Evolutionary conservation across 2,329 filamentous ascomycete species (phyloP).

Genomic region (Colletotrichum spaethianum): DNA sequence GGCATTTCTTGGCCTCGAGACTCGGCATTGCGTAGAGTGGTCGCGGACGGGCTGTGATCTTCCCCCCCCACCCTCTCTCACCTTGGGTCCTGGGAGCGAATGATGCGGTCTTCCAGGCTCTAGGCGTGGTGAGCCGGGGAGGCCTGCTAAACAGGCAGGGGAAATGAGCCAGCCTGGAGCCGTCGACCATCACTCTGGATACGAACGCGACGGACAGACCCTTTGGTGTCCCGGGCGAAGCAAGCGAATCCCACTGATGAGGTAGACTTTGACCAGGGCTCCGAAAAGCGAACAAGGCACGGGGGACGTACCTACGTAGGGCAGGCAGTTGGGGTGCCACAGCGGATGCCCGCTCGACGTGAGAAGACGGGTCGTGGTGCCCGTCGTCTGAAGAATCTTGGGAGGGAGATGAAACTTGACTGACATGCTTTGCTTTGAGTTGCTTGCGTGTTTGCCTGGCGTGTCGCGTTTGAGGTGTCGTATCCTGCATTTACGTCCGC

Average conservation of each 20-base stretch:
- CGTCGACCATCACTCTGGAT: constrained; percentile 32
- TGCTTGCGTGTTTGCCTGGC: constrained; percentile 26
- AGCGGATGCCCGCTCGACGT: too few relatives aligned
- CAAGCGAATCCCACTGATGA: constrained; percentile 29
- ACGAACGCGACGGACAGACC: constrained; percentile 32
- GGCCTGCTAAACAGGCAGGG: constrained; percentile 14
- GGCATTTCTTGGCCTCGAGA: constrained; percentile 2
- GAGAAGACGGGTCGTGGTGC: background rate
- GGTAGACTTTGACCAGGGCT: background rate
- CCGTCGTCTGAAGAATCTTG: constrained; percentile 22
- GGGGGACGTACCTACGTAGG: background rate
- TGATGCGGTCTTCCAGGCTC: constrained; percentile 1
- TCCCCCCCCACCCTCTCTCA: background rate
- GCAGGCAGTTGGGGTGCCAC: background rate
- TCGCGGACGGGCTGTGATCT: background rate
- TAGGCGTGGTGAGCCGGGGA: constrained; percentile 26
- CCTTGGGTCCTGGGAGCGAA: background rate
- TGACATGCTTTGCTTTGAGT: constrained; percentile 7
- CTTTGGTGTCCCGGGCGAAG: constrained; percentile 18
- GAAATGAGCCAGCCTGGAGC: constrained; percentile 31
- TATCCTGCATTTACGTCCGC: background rate
- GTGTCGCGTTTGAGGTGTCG: constrained; percentile 34
- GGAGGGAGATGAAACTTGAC: constrained; percentile 26
- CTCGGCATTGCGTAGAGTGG: constrained; percentile 10
- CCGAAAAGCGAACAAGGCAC: constrained; percentile 16